A percentile compares a stretch with the other conserved stretches of the same genome.
Evolutionary conservation across 75 land plant genomes (phyloP).

Genomic region (Cunninghamia lanceolata): DNA sequence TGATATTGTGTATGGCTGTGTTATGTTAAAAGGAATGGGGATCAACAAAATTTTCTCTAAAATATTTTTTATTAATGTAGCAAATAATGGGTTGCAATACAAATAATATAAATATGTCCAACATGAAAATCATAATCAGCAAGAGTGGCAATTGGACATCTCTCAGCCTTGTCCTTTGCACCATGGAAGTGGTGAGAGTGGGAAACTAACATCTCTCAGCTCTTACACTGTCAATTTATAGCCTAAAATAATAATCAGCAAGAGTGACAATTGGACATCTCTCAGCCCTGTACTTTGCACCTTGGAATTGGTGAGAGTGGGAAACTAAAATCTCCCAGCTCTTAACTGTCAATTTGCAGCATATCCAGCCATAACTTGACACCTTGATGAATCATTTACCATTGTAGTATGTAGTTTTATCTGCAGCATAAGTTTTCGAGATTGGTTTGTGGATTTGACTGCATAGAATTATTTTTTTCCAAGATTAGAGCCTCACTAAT

Average conservation of each 20-base stretch:
- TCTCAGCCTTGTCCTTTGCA: neutral
- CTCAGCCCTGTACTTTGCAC: neutral
- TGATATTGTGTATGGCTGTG: neutral
- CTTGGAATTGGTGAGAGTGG: neutral
- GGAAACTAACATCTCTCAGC: neutral
- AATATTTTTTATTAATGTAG: neutral
- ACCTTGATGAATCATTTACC: neutral
- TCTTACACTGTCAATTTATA: neutral
- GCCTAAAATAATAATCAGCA: neutral
- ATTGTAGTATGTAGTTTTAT: neutral
- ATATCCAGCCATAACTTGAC: neutral
- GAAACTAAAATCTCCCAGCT: neutral
- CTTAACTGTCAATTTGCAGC: neutral
- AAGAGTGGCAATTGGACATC: neutral
- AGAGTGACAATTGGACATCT: neutral
- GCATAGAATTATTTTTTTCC: neutral
- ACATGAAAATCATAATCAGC: neutral
- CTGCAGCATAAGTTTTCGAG: too few species aligned
- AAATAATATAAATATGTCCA: neutral
- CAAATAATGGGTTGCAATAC: neutral
- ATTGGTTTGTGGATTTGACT: neutral
- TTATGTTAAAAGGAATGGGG: too few species aligned
- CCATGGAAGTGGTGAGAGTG: neutral
- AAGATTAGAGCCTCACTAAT: too few species aligned
- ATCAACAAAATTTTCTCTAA: neutral